phyloP scores from a whole-genome alignment of 2,329 filamentous ascomycete genomes.

The Biscogniauxia sp. region DNA sequence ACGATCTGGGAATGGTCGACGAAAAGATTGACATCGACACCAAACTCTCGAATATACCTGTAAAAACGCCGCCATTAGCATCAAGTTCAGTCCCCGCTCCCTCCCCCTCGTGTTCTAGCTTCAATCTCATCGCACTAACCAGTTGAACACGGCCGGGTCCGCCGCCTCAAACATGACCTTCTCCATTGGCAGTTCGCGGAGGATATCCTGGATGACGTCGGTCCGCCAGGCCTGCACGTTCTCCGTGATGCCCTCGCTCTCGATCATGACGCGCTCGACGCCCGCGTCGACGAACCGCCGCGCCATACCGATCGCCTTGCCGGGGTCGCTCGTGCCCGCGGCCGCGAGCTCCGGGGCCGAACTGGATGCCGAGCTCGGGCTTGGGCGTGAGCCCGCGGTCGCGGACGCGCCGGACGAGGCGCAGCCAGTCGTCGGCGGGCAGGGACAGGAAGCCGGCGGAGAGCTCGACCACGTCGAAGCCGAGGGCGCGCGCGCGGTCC shows the following conservation, averaged over 20 bases:
- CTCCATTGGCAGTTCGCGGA: slow-evolving; percentile 49
- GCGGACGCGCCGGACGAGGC: slow-evolving; percentile 46
- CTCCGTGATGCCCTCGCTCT: slow-evolving; percentile 59
- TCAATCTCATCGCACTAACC: slow-evolving; percentile 34
- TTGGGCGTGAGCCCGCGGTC: slow-evolving; percentile 40
- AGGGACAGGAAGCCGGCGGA: slow-evolving; percentile 38
- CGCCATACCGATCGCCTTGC: slow-evolving; percentile 47
- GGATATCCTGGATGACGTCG: slow-evolving; percentile 51
- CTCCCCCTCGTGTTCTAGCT: no score
- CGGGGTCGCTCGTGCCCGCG: slow-evolving; percentile 47
- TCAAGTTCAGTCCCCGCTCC: neutral
- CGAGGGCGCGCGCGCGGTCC: slow-evolving; percentile 52
- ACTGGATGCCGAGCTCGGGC: slow-evolving; percentile 45
- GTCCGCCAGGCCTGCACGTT: slow-evolving; percentile 54
- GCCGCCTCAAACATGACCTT: slow-evolving; percentile 59
- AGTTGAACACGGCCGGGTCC: slow-evolving; percentile 54
- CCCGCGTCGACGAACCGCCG: slow-evolving; percentile 49
- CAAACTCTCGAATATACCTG: slow-evolving; percentile 48
- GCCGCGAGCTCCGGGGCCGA: slow-evolving; percentile 52
- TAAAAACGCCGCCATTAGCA: neutral
- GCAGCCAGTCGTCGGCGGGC: slow-evolving; percentile 52
- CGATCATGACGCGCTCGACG: slow-evolving; percentile 56
- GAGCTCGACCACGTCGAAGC: slow-evolving; percentile 54
- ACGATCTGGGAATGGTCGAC: slow-evolving; percentile 58
- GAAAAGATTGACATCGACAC: slow-evolving; percentile 55